These are phyloP conservation scores for Backusella luteola DNA, from an alignment of 192 early-diverging fungal genomes.

Conservation along the genomic window DNA sequence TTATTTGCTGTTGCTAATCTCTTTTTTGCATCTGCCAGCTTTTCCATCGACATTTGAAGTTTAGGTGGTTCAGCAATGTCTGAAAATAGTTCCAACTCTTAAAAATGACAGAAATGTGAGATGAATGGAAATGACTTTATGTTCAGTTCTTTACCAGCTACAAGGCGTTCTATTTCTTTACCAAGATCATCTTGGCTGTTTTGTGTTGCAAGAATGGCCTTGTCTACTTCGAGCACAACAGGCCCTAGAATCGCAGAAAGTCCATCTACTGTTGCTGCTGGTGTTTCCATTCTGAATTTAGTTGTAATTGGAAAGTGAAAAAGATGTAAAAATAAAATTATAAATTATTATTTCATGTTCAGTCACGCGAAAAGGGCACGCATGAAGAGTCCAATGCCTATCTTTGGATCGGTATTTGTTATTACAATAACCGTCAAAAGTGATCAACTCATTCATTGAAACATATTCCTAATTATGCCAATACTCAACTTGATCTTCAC, in stretches of 20 bases:
- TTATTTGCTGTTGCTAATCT: slow-evolving; percentile 45
- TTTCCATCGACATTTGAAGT: slow-evolving; percentile 50
- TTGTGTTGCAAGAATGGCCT: slow-evolving; percentile 45
- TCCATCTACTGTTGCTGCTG: slow-evolving; percentile 29
- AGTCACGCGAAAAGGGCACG: background rate
- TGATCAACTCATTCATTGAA: no score
- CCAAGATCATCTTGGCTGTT: slow-evolving; percentile 53
- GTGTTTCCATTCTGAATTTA: background rate
- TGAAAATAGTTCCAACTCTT: slow-evolving; percentile 53
- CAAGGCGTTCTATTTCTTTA: slow-evolving; percentile 56
- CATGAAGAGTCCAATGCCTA: background rate
- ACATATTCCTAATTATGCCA: no score
- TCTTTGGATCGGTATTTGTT: no score
- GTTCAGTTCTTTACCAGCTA: slow-evolving; percentile 40
- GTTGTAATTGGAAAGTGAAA: background rate
- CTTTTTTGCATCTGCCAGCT: slow-evolving; percentile 44
- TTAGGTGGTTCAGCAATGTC: slow-evolving; percentile 47
- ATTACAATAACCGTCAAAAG: no score
- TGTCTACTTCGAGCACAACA: slow-evolving; percentile 52
- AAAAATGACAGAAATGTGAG: background rate
- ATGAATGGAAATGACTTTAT: no score
- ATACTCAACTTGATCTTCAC: no score
- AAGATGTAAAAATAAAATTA: background rate
- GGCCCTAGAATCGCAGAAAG: slow-evolving; percentile 44
- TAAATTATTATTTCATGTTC: background rate